Evolutionary conservation across 768 basidiomycete species (phyloP).

Genomic region (Rhodocollybia butyracea): DNA sequence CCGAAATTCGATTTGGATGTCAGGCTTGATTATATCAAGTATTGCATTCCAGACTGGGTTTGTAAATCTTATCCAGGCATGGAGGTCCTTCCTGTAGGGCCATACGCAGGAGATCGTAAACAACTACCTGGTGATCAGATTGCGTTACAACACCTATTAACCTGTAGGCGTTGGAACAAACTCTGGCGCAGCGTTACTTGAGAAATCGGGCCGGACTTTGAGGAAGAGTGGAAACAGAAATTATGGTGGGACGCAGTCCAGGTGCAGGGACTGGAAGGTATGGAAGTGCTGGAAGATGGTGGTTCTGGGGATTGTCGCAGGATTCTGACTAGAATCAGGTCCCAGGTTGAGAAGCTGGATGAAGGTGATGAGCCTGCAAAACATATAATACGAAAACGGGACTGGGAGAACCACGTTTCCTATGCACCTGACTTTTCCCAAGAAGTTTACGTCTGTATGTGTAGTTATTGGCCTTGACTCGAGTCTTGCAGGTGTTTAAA

Average conservation of each 20-base stretch:
- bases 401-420: neutral
- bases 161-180: no score
- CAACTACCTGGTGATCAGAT: neutral
- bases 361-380: neutral
- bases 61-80: neutral
- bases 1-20: neutral
- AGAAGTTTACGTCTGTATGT: neutral
- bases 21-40: neutral
- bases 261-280: neutral
- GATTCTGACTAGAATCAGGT: neutral
- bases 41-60: neutral
- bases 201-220: neutral
- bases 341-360: neutral
- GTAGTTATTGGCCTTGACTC: neutral
- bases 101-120: neutral
- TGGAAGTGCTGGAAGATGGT: neutral
- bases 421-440: neutral
- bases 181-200: no score
- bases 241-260: neutral
- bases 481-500: no score
- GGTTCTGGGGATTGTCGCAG: neutral
- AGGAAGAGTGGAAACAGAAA: neutral
- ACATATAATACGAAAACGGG: neutral
- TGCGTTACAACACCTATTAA: neutral
- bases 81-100: neutral